Base-by-base conservation (phyloP, 495 filamentous ascomycete species). In the Penicillium coffeae region DNA sequence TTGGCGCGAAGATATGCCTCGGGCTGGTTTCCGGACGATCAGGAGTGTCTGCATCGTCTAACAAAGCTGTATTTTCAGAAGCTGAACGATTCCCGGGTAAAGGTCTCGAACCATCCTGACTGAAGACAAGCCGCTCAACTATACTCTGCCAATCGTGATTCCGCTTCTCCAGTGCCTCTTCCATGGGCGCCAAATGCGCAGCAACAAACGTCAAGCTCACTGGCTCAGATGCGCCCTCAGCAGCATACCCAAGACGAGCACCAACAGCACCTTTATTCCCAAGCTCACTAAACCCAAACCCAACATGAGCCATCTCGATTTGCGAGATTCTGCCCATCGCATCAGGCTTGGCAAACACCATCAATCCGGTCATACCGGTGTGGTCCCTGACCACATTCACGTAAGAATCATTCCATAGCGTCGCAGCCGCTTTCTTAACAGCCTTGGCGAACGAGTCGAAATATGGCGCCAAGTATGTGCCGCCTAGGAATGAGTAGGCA, bases 231-330 rank as follows among this genome's bases (percentile, higher is more conserved):
- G 62, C 32, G 18, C 56, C 34, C 8, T 42, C 59, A 5, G 55
- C 54, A 0, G 56, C 57, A 52, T 81, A 85, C 1, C 76, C 77
- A 42, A 95, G 60, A 25, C 89, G 72, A 22, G 91, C 74, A 0
- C 87, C 93, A 5, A 93, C 88, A 7, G 89, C 90, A 19, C 91
- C 93, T 61, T 98, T 98, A 59, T 96, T 96, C 3, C 90, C 91
- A 88, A 96, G 93, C 25, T 87, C 83, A 45, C 80, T 80, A 2
- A 90, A 41, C 1, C 93, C 93, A 30, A 95, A 81, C 2, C 93
- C 90, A 2, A 89, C 84, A 21, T 84, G 87, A 2, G 84, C 88
- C 10, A 79, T 81, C 45, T 87, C 78, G 3, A 89, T 66, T 58
- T 77, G 74, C 10, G 71, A 63, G 21, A 96, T 69, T 13, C 70